phyloP scores from a whole-genome alignment of 768 basidiomycete species.

The Megacollybia marginata region DNA sequence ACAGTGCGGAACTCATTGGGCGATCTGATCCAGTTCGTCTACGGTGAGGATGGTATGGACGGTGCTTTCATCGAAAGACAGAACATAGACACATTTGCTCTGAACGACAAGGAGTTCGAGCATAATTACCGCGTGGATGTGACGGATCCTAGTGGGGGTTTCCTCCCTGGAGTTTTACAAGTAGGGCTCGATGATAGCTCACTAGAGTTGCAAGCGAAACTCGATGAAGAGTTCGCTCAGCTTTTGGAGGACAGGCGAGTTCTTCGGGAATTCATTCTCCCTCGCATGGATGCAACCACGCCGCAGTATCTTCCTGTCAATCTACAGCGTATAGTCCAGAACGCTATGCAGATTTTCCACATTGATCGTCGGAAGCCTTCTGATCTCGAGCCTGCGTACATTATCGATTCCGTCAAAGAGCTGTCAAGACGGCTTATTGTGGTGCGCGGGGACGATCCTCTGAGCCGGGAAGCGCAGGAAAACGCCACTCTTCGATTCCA shows the following conservation, averaged over 20 bases:
- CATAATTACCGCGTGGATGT: constrained; percentile 94
- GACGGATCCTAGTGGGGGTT: constrained; percentile 75
- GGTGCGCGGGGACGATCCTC: constrained; percentile 76
- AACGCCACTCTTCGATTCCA: constrained; percentile 91
- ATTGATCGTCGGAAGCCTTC: constrained; percentile 91
- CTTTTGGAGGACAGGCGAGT: constrained; percentile 67
- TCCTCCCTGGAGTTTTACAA: constrained; percentile 73
- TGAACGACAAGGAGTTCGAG: constrained; percentile 80
- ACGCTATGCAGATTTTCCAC: constrained; percentile 94
- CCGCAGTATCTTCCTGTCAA: constrained; percentile 94
- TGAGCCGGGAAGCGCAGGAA: constrained; percentile 72
- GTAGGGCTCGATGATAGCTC: constrained; percentile 82
- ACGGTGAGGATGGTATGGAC: constrained; percentile 99
- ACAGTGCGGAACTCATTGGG: constrained; percentile 97
- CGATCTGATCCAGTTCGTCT: constrained; percentile 92
- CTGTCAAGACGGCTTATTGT: constrained; percentile 75
- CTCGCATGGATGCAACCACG: constrained; percentile 56
- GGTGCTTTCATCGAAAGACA: constrained; percentile 97
- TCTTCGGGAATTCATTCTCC: constrained; percentile 82
- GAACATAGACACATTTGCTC: constrained; percentile 80
- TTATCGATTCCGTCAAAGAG: constrained; percentile 71
- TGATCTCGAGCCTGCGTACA: constrained; percentile 83
- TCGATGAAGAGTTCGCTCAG: constrained; percentile 62
- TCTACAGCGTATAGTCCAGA: constrained; percentile 90
- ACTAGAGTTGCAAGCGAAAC: constrained; percentile 52